These are phyloP conservation scores for Aaosphaeria pasadenensis DNA, from an alignment of 2,329 filamentous ascomycete genomes.

Conservation along the genomic window DNA sequence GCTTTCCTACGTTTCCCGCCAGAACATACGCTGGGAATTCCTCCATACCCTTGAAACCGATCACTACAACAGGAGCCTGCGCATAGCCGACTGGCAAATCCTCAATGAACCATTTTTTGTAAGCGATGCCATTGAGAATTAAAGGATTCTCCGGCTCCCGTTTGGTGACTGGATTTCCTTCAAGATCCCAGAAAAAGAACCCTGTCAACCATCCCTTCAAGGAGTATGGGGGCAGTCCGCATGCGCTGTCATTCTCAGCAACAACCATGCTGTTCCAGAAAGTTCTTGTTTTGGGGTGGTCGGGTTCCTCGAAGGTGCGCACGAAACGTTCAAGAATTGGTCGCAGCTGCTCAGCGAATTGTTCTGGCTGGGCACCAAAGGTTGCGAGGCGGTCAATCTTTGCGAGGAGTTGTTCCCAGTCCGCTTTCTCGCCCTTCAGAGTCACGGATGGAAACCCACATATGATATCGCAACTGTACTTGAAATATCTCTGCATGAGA, in stretches of 20 bases:
- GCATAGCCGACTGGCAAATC: constrained; percentile 4
- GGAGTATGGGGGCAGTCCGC: constrained; percentile 1
- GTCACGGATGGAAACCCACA: constrained; percentile 47
- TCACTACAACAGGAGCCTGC: constrained; percentile 2
- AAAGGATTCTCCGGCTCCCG: background rate
- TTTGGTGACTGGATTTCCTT: constrained; percentile 1
- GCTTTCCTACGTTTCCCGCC: constrained; percentile 6
- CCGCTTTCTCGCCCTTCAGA: constrained; percentile 36
- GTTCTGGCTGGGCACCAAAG: constrained; percentile 3
- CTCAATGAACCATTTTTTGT: constrained; percentile 1
- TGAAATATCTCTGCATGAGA: constrained; percentile 35
- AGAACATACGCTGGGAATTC: constrained; percentile 3
- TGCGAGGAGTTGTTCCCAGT: constrained; percentile 33
- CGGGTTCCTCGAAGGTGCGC: constrained; percentile 6
- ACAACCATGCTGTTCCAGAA: constrained; percentile 11
- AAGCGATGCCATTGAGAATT: constrained; percentile 3
- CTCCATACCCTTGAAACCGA: background rate
- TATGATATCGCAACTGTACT: constrained; percentile 38
- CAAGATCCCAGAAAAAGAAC: constrained; percentile 7
- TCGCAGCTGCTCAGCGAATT: constrained; percentile 1
- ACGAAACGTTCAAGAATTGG: constrained; percentile 7
- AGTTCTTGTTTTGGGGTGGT: background rate
- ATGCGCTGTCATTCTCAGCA: background rate
- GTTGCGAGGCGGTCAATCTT: constrained; percentile 4
- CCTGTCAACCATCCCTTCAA: constrained; percentile 9